Evolutionary conservation across 306 rosid species (phyloP), one percentile per base, ranked within the genome.

Genomic region (Inga leiocalycina): DNA sequence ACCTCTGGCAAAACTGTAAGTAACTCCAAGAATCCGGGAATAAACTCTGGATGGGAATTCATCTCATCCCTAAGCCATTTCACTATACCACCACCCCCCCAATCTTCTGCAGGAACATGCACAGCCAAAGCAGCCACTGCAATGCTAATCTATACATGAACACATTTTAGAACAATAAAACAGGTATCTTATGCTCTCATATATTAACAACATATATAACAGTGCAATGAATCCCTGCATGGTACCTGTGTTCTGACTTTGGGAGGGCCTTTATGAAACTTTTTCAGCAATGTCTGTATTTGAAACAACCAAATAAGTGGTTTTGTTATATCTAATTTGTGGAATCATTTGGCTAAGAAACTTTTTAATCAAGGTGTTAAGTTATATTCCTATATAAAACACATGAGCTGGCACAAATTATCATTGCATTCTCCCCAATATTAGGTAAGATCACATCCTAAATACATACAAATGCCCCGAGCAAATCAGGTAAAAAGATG

Each of bases 71-170:
- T 90, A 32, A 97, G 98, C 99, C 99, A 97, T 86, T 86, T 92
- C 51, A 97, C 94, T 80, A 97, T 94, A 84, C 99, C 99, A 87
- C 97, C 97, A 86, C 91, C 98, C 57, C 99, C 98, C 99, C 99
- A 97, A 78, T 94, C 99, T 85, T 90, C 94, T 11, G 99, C 93
- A 72, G 97, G 92, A 89, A 97, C 99, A 67, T 97, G 97, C 81
- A 97, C 98, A 77, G 99, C 98, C 93, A 97, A 86, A 46, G 99
- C 99, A 89, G 98, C 99, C 77, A 97, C 98, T 11, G 98, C 99
- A 87, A 97, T 94, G 93, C 99, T 97, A 85, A 97, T 94, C 99
- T 97, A 89, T 80, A 84, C 30, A 81, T 76, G 76, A 86, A 68
- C 78, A 81, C 54, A 79, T 85, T 80, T 85, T 82, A 86, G 79